These are phyloP conservation scores for Lactarius sanguifluus DNA, from an alignment of 768 basidiomycete species.

Conservation along the genomic window DNA sequence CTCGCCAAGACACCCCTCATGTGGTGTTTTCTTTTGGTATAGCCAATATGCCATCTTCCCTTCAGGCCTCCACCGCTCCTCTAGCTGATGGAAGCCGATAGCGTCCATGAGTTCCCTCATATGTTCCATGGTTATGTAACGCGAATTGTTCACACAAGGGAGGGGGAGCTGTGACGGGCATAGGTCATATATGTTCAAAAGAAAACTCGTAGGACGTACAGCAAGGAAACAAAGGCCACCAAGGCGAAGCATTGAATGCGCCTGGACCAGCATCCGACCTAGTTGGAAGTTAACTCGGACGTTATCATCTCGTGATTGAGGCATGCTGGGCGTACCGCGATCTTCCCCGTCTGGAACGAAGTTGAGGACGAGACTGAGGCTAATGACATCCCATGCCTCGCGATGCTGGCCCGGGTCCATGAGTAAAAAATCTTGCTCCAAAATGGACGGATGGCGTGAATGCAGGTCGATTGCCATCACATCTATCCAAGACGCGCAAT, in stretches of 20 bases:
- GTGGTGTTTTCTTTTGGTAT: slow-evolving; percentile 49
- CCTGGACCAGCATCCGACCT: slow-evolving; percentile 73
- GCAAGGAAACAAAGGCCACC: slow-evolving; percentile 69
- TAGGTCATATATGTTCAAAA: neutral
- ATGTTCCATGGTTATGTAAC: slow-evolving; percentile 67
- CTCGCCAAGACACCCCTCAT: slow-evolving; percentile 24
- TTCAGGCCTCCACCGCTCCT: slow-evolving; percentile 58
- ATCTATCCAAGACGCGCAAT: slow-evolving; percentile 69
- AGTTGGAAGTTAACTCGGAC: neutral
- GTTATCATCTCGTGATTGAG: neutral
- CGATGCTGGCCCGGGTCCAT: slow-evolving; percentile 52
- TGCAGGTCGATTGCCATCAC: slow-evolving; percentile 78
- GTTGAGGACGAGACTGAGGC: slow-evolving; percentile 87
- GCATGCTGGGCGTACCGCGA: slow-evolving; percentile 54
- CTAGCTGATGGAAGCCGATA: slow-evolving; percentile 63
- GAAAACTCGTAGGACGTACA: slow-evolving; percentile 42
- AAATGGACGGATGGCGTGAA: slow-evolving; percentile 76
- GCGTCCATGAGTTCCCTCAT: slow-evolving; percentile 56
- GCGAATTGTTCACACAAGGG: slow-evolving; percentile 83
- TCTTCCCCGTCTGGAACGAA: slow-evolving; percentile 76
- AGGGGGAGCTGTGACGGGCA: slow-evolving; percentile 65
- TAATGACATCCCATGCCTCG: slow-evolving; percentile 73
- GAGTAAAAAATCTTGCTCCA: slow-evolving; percentile 82
- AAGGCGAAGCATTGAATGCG: slow-evolving; percentile 53
- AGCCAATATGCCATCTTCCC: slow-evolving; percentile 92